Base-by-base conservation (phyloP, 768 basidiomycete species). In the Hygrophorus russula region DNA sequence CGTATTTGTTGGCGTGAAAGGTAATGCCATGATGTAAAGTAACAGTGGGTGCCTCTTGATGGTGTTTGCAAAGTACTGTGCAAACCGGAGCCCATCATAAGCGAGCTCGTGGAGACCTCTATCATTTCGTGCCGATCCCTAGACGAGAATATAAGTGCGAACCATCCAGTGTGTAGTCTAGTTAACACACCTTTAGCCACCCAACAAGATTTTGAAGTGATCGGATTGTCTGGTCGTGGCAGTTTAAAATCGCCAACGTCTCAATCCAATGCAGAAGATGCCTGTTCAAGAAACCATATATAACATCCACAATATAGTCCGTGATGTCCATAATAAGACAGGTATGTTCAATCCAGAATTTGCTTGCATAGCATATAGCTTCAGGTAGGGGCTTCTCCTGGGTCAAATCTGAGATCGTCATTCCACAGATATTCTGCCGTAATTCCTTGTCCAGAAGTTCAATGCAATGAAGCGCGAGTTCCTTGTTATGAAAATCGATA, bases 251-350 rank as follows among this genome's bases (percentile, higher is more conserved):
- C 10, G 36, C 29, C 13, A n/a, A 29, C n/a, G 37, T 37, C n/a
- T 45, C 44, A 1, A 45, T 29, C 44, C 44, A 45, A 29, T 32
- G 44, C 36, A 45, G 11, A 18, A 39, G 36, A 30, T 45, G 37
- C 15, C 19, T 12, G 14, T 30, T 31, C 28, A 45, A 30, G 37
- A 45, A 45, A 0, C 2, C 13, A 27, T 45, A 39, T 3, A 24
- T 28, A 10, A 1, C 8, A 10, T 36, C 44, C 44, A 38, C 28
- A 20, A 29, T 31, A n/a, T 13, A 5, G 20, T 28, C 20, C 6
- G 31, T 37, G 9, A n/a, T 28, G 14, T 20, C 36, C 3, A 31
- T 14, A 13, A 45, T 32, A 2, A 17, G 20, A 20, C 36, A 39
- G 13, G 29, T 37, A 30, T 45, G 44, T 17, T 45, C 36, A n/a